Evolutionary conservation across 495 filamentous ascomycete species (phyloP), one percentile per base, ranked within the genome.

Genomic region (Tuber melanosporum): DNA sequence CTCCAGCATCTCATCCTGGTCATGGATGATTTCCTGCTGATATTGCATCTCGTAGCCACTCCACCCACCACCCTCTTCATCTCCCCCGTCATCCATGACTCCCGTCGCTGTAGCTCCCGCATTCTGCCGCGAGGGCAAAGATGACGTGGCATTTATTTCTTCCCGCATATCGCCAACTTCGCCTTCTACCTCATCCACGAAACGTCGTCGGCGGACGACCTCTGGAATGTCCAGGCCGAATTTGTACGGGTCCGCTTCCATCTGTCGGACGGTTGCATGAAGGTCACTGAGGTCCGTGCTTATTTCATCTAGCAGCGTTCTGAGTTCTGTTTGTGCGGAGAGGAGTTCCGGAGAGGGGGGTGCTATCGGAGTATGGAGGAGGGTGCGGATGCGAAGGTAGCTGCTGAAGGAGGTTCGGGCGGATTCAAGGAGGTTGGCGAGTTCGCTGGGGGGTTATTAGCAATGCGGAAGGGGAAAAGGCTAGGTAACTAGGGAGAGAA

Each of bases 311-410:
- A 98, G 88, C 5, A 91, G 91, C 19, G 87, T 84, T 83, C 93
- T 90, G 82, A 99, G 94, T 80, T 98, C 96, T 14, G 87, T 81
- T 75, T 92, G 92, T 44, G 96, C 90, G 84, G 96, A 92, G 71
- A 89, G 86, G 52, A 98, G 91, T 84, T 99, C 96, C 44, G 94
- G 96, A 74, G 92, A 93, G 72, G 85, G 85, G 57, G 89, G 86
- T 8, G 88, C 91, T 76, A 90, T 88, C 70, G 86, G 82, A 45
- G 86, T 79, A 76, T 91, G 88, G 22, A 96, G 88, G 22, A 96
- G 90, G 26, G 94, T 93, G 82, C 94, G 93, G 86, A 99, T 98
- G 83, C 95, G 95, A 62, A 97, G 90, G 88, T 97, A 98, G 62
- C 94, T 97, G 78, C 92, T 91, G 88, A 97, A 97, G 75, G 97